A percentile compares a stretch with the other conserved stretches of the same genome.
Evolutionary conservation across 2,329 filamentous ascomycete genomes (phyloP).

Genomic region (Didymella pomorum): DNA sequence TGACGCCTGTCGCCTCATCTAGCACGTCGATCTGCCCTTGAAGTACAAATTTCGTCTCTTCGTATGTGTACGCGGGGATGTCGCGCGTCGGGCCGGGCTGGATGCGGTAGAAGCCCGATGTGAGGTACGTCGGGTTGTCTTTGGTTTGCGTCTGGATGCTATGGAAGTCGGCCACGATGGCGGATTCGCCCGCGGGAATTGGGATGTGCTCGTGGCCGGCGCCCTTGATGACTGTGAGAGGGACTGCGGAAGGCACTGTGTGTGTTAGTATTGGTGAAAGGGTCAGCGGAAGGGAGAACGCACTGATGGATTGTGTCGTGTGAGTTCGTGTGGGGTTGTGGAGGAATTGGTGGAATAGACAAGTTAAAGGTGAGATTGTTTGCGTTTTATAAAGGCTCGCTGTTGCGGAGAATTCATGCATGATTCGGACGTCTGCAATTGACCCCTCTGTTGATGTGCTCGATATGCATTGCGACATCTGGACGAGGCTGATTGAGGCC

Average conservation of each 20-base stretch:
- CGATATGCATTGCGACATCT: neutral
- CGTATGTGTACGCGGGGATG: constrained; percentile 34
- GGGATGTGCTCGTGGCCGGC: constrained; percentile 37
- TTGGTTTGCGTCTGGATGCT: constrained; percentile 33
- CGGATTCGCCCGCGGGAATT: constrained; percentile 35
- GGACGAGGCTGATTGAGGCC: constrained; percentile 15
- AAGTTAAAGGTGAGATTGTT: neutral
- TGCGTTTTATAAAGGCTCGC: constrained; percentile 1
- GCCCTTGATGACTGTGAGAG: constrained; percentile 40
- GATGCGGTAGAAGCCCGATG: constrained; percentile 40
- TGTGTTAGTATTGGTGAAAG: too few relatives aligned
- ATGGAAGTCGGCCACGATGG: constrained; percentile 40
- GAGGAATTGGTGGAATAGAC: too few relatives aligned
- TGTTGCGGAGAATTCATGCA: neutral
- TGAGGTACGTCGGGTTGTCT: constrained; percentile 33
- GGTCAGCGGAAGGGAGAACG: neutral
- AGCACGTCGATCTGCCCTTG: constrained; percentile 37
- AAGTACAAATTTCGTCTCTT: constrained; percentile 39
- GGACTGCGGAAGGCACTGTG: constrained; percentile 29
- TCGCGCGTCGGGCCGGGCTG: constrained; percentile 31
- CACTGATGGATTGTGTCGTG: constrained; percentile 1
- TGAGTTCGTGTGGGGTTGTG: neutral
- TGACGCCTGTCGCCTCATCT: constrained; percentile 37
- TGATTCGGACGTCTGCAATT: neutral
- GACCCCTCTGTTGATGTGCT: constrained; percentile 12